phyloP scores from a whole-genome alignment of 306 rosid species.

The Vigna angularis region DNA sequence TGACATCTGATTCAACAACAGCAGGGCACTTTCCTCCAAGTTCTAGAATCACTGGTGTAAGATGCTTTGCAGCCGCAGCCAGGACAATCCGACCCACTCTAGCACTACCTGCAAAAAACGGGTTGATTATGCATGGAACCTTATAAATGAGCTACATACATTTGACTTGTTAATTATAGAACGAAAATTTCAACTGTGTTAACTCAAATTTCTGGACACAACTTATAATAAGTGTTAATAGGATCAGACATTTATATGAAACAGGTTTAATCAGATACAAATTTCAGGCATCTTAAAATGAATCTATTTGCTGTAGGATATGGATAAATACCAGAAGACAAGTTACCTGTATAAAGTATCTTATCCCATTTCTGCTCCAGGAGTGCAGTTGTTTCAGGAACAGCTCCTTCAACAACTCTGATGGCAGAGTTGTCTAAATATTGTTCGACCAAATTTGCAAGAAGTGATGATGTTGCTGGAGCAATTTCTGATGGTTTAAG shows the following conservation, averaged over 20 bases:
- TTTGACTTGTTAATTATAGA: not conserved
- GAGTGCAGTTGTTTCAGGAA: constrained; percentile 79
- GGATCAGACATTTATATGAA: constrained; percentile 12
- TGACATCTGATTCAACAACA: constrained; percentile 73
- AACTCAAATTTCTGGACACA: constrained; percentile 26
- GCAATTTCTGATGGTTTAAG: constrained; percentile 85
- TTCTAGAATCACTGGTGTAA: constrained; percentile 81
- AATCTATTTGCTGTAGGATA: constrained; percentile 7
- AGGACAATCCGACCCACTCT: constrained; percentile 85
- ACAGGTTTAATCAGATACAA: constrained; percentile 11
- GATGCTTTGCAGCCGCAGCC: constrained; percentile 97
- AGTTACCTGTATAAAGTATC: constrained; percentile 79
- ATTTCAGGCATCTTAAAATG: not conserved
- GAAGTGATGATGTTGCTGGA: constrained; percentile 73
- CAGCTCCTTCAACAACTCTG: constrained; percentile 82
- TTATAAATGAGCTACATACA: constrained; percentile 18
- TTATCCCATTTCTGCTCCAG: constrained; percentile 89
- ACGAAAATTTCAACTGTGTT: constrained; percentile 6
- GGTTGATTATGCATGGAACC: constrained; percentile 33
- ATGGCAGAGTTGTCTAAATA: constrained; percentile 72
- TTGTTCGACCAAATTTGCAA: constrained; percentile 52
- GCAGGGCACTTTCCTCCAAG: constrained; percentile 95
- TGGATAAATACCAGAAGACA: constrained; percentile 11
- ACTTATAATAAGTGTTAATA: not conserved
- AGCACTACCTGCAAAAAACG: constrained; percentile 71